Conservation (phyloP, 1,139 yeast genomes). For the Scheffersomyces titani region DNA sequence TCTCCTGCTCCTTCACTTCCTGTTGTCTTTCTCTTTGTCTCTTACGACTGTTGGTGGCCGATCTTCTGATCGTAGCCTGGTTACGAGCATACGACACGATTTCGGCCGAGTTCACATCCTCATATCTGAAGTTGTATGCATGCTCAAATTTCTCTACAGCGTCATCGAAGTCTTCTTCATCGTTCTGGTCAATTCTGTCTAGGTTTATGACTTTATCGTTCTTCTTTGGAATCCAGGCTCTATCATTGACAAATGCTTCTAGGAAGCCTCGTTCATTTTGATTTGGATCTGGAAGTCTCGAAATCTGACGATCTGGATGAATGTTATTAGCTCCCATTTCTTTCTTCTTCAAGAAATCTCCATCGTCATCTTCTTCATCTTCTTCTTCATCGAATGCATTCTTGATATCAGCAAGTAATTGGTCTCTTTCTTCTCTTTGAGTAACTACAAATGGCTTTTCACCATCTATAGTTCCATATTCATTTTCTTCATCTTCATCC, state of each 20-base stretch:
- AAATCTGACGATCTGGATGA: constrained; percentile 11
- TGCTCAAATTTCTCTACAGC: constrained; percentile 90
- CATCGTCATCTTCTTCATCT: constrained; percentile 42
- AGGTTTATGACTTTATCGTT: constrained; percentile 57
- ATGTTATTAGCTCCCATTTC: constrained; percentile 17
- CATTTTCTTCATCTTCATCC: constrained; percentile 49
- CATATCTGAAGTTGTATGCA: constrained; percentile 93
- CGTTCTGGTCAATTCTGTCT: constrained; percentile 60
- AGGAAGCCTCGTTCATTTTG: constrained; percentile 67
- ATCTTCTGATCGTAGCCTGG: constrained; percentile 88
- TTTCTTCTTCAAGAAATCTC: constrained; percentile 56
- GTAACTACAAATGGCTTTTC: constrained; percentile 72
- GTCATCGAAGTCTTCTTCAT: constrained; percentile 86
- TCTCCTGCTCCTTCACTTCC: constrained; percentile 53
- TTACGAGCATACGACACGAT: constrained; percentile 96
- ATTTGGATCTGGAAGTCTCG: constrained; percentile 66
- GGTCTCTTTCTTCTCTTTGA: constrained; percentile 72
- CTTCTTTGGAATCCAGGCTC: constrained; percentile 85
- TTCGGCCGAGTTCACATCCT: constrained; percentile 88
- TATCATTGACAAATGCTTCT: constrained; percentile 66
- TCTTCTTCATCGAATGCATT: constrained; percentile 57
- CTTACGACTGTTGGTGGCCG: constrained; percentile 72
- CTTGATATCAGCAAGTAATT: constrained; percentile 74
- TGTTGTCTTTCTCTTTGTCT: constrained; percentile 75
- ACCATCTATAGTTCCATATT: constrained; percentile 50